Evolutionary conservation across 192 early-diverging fungal genomes (phyloP).

Genomic region (Mortierella hygrophila): DNA sequence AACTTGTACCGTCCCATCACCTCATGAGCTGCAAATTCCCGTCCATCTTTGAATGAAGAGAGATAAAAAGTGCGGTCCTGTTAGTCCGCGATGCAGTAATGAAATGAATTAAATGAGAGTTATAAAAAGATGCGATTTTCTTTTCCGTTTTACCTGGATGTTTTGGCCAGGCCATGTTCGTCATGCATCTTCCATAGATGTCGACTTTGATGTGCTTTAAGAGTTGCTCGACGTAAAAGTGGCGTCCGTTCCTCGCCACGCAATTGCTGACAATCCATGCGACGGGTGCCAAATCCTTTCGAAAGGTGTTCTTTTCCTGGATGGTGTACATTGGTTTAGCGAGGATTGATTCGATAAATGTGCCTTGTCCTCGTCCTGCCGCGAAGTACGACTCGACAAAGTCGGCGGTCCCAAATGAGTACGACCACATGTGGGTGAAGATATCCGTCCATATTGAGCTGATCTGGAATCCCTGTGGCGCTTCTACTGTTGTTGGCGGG

Average conservation of each 20-base stretch:
- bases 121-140: too few species aligned
- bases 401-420: slow-evolving; percentile 21
- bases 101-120: neutral
- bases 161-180: slow-evolving; percentile 35
- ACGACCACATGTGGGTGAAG: slow-evolving; percentile 31
- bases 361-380: neutral
- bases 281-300: slow-evolving; percentile 33
- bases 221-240: slow-evolving; percentile 49
- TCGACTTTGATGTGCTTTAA: slow-evolving; percentile 43
- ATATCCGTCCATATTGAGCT: slow-evolving; percentile 18
- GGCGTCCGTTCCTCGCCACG: slow-evolving; percentile 22
- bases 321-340: slow-evolving; percentile 11
- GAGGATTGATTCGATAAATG: slow-evolving; percentile 9
- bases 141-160: slow-evolving; percentile 13
- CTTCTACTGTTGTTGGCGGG: slow-evolving; percentile 10
- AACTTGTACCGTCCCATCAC: slow-evolving; percentile 37
- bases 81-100: neutral
- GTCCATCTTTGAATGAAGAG: slow-evolving; percentile 4
- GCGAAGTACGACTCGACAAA: slow-evolving; percentile 31
- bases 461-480: slow-evolving; percentile 10
- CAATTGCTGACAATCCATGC: slow-evolving; percentile 54
- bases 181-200: slow-evolving; percentile 48
- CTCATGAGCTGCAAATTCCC: neutral
- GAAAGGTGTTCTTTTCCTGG: slow-evolving; percentile 20
- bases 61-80: neutral